Conservation (phyloP, 2,329 filamentous ascomycete species). For the Cordyceps pruinosa region DNA sequence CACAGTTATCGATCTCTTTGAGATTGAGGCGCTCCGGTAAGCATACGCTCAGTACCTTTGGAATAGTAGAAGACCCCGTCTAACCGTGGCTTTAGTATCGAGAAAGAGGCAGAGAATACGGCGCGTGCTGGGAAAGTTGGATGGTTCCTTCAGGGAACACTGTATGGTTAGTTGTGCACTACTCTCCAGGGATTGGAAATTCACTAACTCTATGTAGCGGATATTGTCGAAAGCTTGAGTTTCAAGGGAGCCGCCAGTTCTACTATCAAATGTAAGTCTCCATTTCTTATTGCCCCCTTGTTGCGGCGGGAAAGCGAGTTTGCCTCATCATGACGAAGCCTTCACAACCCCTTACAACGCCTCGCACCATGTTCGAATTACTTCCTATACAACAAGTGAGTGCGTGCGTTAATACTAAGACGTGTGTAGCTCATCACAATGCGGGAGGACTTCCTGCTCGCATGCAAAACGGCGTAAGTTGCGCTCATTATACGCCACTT, state of each 20-base stretch:
- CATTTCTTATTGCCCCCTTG: too few relatives aligned
- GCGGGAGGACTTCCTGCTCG: not conserved
- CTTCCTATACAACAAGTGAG: not conserved
- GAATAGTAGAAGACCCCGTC: too few relatives aligned
- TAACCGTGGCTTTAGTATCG: not conserved
- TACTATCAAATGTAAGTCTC: not conserved
- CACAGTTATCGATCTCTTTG: not conserved
- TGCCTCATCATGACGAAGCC: too few relatives aligned
- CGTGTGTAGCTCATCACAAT: not conserved
- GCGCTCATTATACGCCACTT: not conserved
- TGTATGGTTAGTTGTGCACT: not conserved
- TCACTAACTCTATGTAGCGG: not conserved
- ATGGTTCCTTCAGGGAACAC: not conserved
- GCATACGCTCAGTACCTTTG: too few relatives aligned
- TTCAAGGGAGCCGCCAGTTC: not conserved
- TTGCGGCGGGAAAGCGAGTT: too few relatives aligned
- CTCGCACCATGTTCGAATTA: too few relatives aligned
- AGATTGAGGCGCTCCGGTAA: not conserved
- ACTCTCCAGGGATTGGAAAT: not conserved
- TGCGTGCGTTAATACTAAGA: not conserved
- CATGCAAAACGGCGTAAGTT: not conserved
- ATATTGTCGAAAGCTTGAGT: not conserved
- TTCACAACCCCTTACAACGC: too few relatives aligned
- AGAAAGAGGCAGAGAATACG: not conserved
- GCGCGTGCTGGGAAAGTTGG: not conserved